phyloP scores from a whole-genome alignment of 2,329 filamentous ascomycete species.

The Stromatinia cepivora region DNA sequence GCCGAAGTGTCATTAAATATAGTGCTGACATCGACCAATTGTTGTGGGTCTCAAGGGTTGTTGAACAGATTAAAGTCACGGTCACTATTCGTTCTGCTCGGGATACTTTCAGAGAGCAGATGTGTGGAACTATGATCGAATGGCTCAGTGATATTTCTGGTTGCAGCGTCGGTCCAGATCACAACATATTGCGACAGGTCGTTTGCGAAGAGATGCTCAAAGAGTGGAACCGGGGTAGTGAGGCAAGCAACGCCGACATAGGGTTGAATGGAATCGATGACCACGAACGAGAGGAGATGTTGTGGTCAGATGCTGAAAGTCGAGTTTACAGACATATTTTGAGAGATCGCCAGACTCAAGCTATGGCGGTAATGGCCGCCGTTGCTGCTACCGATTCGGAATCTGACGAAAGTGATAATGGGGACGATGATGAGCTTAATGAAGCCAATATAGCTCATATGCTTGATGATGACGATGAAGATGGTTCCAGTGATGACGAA shows the following conservation, averaged over 20 bases:
- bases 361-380: constrained; percentile 28
- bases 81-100: constrained; percentile 91
- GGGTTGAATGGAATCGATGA: constrained; percentile 80
- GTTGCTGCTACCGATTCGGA: constrained; percentile 31
- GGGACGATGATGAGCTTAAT: constrained; percentile 54
- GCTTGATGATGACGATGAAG: constrained; percentile 42
- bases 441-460: constrained; percentile 39
- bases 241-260: constrained; percentile 74
- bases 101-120: constrained; percentile 95
- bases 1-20: constrained; percentile 81
- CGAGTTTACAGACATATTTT: constrained; percentile 30
- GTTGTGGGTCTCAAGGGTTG: constrained; percentile 75
- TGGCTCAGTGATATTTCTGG: constrained; percentile 94
- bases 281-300: constrained; percentile 56
- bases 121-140: constrained; percentile 97
- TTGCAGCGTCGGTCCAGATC: constrained; percentile 79
- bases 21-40: constrained; percentile 70
- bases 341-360: constrained; percentile 29
- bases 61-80: constrained; percentile 94
- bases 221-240: constrained; percentile 83
- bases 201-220: constrained; percentile 91
- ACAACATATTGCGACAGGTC: constrained; percentile 72
- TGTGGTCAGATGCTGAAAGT: constrained; percentile 29
- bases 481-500: constrained; percentile 29
- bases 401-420: constrained; percentile 29